Percentiles rank a stretch among this genome's conserved stretches.
These are phyloP conservation scores for Sideroxylon spinosum DNA, from an alignment of 179 eudicot genomes.

Conservation along the genomic window DNA sequence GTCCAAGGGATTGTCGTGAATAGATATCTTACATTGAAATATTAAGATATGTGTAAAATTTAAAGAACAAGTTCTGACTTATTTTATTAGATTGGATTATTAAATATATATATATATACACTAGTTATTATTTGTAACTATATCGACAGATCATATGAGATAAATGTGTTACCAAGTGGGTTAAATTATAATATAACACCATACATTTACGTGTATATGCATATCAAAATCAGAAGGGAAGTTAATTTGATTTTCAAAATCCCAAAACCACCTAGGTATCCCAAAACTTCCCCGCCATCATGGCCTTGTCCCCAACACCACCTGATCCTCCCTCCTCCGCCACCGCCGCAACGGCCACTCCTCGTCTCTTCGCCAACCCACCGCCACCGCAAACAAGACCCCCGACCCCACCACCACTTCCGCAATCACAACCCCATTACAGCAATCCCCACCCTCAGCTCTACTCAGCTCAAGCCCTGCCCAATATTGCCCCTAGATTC, in stretches of 20 bases:
- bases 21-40: too few relatives aligned
- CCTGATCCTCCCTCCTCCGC: constrained; percentile 15
- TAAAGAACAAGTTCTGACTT: too few relatives aligned
- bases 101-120: too few relatives aligned
- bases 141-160: too few relatives aligned
- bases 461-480: constrained; percentile 4
- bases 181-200: too few relatives aligned
- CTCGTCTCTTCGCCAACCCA: constrained; percentile 17
- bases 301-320: constrained; percentile 12
- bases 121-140: too few relatives aligned
- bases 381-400: constrained; percentile 12
- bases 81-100: too few relatives aligned
- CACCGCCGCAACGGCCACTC: not conserved
- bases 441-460: not conserved
- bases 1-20: too few relatives aligned
- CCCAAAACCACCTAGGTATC: not conserved
- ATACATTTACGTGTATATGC: too few relatives aligned
- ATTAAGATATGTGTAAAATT: too few relatives aligned
- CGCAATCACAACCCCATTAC: constrained; percentile 1
- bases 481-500: constrained; percentile 17
- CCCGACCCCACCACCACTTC: not conserved
- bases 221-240: too few relatives aligned
- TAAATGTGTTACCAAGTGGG: too few relatives aligned
- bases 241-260: not conserved
- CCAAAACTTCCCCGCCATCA: constrained; percentile 16